Percentiles rank a stretch among this genome's conserved stretches.
phyloP scores from a whole-genome alignment of 2,329 filamentous ascomycete genomes.

The Teratosphaeria epicoccoides region DNA sequence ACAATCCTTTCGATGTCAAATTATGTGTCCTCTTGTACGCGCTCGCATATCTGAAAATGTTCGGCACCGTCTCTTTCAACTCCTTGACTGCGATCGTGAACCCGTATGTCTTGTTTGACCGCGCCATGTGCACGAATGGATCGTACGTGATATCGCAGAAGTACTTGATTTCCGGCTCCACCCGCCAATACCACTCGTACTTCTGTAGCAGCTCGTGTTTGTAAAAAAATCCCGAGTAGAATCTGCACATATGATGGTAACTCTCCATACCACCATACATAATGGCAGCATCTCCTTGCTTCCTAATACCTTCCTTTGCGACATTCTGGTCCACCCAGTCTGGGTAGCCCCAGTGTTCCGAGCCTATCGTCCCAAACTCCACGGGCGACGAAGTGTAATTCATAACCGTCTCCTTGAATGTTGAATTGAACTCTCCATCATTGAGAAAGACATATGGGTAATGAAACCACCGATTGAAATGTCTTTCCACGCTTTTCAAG shows the following conservation, averaged over 20 bases:
- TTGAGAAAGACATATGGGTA: conserved; percentile 99
- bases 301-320: conserved; percentile 88
- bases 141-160: conserved; percentile 99
- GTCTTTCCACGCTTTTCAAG: conserved; percentile 92
- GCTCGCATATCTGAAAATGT: conserved; percentile 97
- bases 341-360: conserved; percentile 89
- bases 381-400: conserved; percentile 83
- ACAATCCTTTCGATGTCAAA: conserved; percentile 79
- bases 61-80: conserved; percentile 91
- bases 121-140: conserved; percentile 90
- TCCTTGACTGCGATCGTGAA: conserved; percentile 99
- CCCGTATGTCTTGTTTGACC: conserved; percentile 92
- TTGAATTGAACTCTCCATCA: conserved; percentile 91
- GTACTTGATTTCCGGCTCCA: conserved; percentile 99
- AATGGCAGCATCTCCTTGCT: conserved; percentile 92
- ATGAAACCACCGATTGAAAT: conserved; percentile 98
- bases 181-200: conserved; percentile 99
- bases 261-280: conserved; percentile 99
- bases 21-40: conserved; percentile 93
- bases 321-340: conserved; percentile 94
- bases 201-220: conserved; percentile 90
- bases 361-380: conserved; percentile 88
- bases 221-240: conserved; percentile 99
- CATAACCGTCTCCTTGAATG: conserved; percentile 75
- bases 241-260: conserved; percentile 98